Evolutionary conservation across 495 filamentous ascomycete genomes (phyloP).

Genomic region (Trichoderma gamsii): DNA sequence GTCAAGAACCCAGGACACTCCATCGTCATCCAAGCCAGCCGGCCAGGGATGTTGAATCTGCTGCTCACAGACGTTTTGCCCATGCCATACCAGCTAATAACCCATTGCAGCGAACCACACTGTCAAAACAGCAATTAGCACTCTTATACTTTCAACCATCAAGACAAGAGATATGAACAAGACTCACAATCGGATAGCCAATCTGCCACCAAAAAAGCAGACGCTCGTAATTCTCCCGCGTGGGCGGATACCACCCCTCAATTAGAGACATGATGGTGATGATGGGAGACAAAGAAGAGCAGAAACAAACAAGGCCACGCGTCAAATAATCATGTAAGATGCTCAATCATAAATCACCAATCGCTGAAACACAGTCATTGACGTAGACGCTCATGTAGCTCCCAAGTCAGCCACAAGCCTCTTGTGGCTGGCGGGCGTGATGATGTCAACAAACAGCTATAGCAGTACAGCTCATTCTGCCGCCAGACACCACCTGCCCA

Average conservation of each 20-base stretch:
- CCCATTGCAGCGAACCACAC: slow-evolving; percentile 58
- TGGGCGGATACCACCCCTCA: slow-evolving; percentile 46
- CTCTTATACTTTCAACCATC: not conserved
- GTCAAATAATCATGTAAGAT: not conserved
- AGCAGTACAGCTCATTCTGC: not conserved
- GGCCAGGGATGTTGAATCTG: slow-evolving; percentile 79
- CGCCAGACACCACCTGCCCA: not conserved
- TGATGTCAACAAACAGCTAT: slow-evolving; percentile 1
- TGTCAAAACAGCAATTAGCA: slow-evolving; percentile 22
- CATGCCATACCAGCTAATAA: slow-evolving; percentile 58
- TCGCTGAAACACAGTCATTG: not conserved
- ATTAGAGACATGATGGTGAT: slow-evolving; percentile 29
- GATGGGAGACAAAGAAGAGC: not conserved
- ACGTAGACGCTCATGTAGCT: not conserved
- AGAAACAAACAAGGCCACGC: too few relatives aligned
- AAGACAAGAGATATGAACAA: not conserved
- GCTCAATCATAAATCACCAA: not conserved
- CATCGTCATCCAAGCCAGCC: slow-evolving; percentile 80
- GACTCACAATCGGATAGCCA: slow-evolving; percentile 35
- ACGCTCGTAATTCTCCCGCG: slow-evolving; percentile 43
- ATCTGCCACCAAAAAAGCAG: slow-evolving; percentile 49
- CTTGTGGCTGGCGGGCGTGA: not conserved
- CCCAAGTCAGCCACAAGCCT: not conserved
- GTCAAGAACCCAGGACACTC: slow-evolving; percentile 71
- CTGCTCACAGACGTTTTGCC: slow-evolving; percentile 80